Evolutionary conservation across 2,329 filamentous ascomycete species (phyloP).

Genomic region (Trichoderma breve): DNA sequence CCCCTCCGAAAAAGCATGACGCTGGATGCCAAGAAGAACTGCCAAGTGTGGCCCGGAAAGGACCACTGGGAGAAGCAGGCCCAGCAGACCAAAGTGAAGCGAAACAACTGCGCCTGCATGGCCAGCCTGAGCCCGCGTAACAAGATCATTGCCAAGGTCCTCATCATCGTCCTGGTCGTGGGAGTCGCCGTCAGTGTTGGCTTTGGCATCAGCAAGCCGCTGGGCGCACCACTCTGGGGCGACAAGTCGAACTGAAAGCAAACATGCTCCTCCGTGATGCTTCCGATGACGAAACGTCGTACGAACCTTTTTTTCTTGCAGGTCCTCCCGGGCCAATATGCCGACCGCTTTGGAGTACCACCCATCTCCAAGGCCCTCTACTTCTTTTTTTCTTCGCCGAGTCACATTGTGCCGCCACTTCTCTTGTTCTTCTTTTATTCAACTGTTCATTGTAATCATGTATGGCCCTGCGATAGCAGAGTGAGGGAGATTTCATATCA

Average conservation of each 20-base stretch:
- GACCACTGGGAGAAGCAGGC: slow-evolving; percentile 60
- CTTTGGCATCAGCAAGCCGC: slow-evolving; percentile 59
- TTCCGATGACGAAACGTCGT: background rate
- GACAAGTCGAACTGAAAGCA: slow-evolving; percentile 27
- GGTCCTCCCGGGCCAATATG: background rate
- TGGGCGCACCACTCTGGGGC: slow-evolving; percentile 59
- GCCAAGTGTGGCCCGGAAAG: slow-evolving; percentile 59
- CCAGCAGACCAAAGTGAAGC: slow-evolving; percentile 53
- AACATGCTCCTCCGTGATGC: background rate
- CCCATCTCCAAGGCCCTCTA: background rate
- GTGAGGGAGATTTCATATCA: slow-evolving; percentile 28
- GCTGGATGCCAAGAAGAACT: slow-evolving; percentile 43
- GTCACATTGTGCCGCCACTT: background rate
- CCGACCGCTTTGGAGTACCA: background rate
- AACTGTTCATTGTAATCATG: slow-evolving; percentile 22
- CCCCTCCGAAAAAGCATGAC: slow-evolving; percentile 29
- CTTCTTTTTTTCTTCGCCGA: background rate
- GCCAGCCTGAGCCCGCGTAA: slow-evolving; percentile 53
- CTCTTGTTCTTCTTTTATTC: slow-evolving; percentile 6
- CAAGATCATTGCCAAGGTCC: slow-evolving; percentile 53
- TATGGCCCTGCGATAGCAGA: slow-evolving; percentile 17
- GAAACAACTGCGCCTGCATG: slow-evolving; percentile 50
- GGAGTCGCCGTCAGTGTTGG: slow-evolving; percentile 56
- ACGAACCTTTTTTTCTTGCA: background rate
- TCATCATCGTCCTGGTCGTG: slow-evolving; percentile 51